Percentiles rank a stretch among this genome's conserved stretches.
Conservation (phyloP, 2,329 filamentous ascomycete species). For the Fusarium tjaetaba region DNA sequence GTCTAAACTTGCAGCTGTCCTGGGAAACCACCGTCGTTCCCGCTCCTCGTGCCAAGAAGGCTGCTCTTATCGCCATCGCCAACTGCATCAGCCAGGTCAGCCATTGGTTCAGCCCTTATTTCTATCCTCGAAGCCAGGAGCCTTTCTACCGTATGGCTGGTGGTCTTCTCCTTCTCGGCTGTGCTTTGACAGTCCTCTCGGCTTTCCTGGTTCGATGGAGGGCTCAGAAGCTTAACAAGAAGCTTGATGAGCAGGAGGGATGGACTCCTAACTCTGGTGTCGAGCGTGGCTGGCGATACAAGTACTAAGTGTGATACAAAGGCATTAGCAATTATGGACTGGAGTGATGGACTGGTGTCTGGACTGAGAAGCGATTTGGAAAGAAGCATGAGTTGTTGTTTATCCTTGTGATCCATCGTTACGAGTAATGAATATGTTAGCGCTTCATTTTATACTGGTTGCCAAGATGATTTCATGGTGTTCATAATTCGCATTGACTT, state of each 20-base stretch:
- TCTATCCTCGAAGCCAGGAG: conserved; percentile 46
- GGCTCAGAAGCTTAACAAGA: conserved; percentile 15
- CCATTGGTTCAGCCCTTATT: conserved; percentile 57
- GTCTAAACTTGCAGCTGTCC: conserved; percentile 53
- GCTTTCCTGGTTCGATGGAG: conserved; percentile 7
- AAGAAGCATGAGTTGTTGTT: neutral
- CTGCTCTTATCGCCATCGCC: conserved; percentile 55
- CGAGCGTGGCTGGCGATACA: conserved; percentile 27
- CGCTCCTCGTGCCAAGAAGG: conserved; percentile 52
- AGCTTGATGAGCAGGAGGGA: conserved; percentile 24
- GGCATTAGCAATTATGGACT: neutral
- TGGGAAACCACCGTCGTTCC: conserved; percentile 56
- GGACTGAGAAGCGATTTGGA: neutral
- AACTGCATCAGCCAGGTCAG: conserved; percentile 52
- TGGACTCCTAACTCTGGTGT: conserved; percentile 24
- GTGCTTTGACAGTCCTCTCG: neutral
- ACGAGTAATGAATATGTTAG: conserved; percentile 4
- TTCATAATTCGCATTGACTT: accelerated
- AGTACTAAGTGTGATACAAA: neutral
- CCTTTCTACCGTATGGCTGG: conserved; percentile 46
- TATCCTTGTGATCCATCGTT: neutral
- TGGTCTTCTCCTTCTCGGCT: conserved; percentile 24
- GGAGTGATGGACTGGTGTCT: neutral
- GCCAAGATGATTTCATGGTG: accelerated
- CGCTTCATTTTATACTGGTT: neutral